Conservation (phyloP, 768 basidiomycete genomes). For the Filobasidium wieringae region DNA sequence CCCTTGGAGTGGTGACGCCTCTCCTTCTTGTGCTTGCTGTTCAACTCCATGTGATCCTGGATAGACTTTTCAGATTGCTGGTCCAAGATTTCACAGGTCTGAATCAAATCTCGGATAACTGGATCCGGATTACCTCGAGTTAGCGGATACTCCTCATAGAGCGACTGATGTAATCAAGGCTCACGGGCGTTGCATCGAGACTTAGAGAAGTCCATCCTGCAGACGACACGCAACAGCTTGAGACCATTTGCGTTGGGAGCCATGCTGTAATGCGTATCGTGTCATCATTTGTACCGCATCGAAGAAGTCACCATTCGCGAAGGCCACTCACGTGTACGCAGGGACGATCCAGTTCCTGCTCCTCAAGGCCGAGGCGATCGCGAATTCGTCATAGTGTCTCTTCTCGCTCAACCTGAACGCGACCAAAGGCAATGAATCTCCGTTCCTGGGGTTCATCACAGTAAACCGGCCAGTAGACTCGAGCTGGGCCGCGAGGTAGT, state of each 20-base stretch:
- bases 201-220: conserved; percentile 18
- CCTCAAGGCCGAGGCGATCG: conserved; percentile 16
- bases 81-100: conserved; percentile 17
- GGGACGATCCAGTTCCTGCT: conserved; percentile 22
- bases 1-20: conserved; percentile 3
- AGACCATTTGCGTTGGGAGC: conserved; percentile 1
- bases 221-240: conserved; percentile 14
- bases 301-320: too few species aligned
- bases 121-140: not conserved
- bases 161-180: not conserved
- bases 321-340: conserved; percentile 10
- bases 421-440: conserved; percentile 19
- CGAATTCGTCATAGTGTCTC: conserved; percentile 20
- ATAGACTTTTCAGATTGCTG: conserved; percentile 12
- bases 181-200: conserved; percentile 14
- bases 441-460: conserved; percentile 11
- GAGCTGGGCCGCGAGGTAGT: conserved; percentile 16
- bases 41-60: conserved; percentile 4
- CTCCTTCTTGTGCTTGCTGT: conserved; percentile 2
- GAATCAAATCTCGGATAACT: conserved; percentile 20
- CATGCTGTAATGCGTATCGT: not conserved
- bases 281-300: too few species aligned
- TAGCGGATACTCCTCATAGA: not conserved
- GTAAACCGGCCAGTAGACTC: conserved; percentile 13
- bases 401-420: conserved; percentile 21